Percentiles rank a stretch among this genome's conserved stretches.
Evolutionary conservation across 1,139 yeast genomes (phyloP).

Genomic region (Yamadazyma friedrichii): DNA sequence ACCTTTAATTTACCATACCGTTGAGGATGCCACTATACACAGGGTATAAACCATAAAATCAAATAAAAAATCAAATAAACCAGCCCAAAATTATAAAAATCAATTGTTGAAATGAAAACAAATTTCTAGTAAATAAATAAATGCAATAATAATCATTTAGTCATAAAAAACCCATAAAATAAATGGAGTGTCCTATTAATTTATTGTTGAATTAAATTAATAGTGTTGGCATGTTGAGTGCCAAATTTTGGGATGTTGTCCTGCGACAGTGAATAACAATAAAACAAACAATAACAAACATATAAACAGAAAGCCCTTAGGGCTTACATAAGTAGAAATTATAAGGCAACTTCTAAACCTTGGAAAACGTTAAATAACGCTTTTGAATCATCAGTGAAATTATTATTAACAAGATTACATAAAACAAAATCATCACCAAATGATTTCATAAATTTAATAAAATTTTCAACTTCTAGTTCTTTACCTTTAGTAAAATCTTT

Average conservation of each 20-base stretch:
- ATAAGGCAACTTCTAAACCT: constrained; percentile 18
- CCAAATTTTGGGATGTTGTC: constrained; percentile 14
- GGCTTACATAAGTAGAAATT: neutral
- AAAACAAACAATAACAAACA: constrained; percentile 8
- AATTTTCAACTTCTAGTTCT: constrained; percentile 24
- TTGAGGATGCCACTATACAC: constrained; percentile 28
- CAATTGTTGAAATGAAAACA: constrained; percentile 10
- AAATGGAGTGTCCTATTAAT: constrained; percentile 3
- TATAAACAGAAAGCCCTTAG: neutral
- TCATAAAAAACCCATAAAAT: constrained; percentile 4
- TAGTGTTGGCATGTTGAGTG: constrained; percentile 19
- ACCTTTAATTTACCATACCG: constrained; percentile 16
- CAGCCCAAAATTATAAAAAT: constrained; percentile 4
- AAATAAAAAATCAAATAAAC: constrained; percentile 2
- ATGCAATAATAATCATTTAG: constrained; percentile 6
- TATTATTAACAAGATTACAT: constrained; percentile 89
- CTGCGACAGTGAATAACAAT: constrained; percentile 28
- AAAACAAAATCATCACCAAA: constrained; percentile 49
- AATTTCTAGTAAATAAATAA: constrained; percentile 1
- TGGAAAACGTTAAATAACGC: constrained; percentile 46
- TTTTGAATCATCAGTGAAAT: constrained; percentile 55
- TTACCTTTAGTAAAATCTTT: constrained; percentile 27
- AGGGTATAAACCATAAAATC: constrained; percentile 16
- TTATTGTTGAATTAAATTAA: constrained; percentile 16
- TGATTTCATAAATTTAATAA: constrained; percentile 39